Conservation (phyloP, 2,329 filamentous ascomycete species). For the Graphilbum ipis-grandicollis region DNA sequence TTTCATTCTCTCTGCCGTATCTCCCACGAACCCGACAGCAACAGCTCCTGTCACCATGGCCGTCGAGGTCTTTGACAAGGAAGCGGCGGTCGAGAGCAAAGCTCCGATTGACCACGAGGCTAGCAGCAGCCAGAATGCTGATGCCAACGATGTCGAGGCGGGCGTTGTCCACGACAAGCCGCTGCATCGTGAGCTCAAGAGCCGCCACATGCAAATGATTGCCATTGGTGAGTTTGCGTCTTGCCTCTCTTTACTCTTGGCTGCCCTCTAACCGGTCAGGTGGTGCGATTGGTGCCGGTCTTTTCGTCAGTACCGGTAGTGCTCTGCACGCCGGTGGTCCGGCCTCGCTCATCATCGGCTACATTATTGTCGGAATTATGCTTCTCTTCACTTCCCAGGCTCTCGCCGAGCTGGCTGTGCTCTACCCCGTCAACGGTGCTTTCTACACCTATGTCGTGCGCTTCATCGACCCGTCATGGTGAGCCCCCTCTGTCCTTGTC, state of each 20-base stretch:
- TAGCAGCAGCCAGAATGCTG: no score
- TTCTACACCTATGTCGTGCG: conserved; percentile 45
- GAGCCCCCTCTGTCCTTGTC: conserved; percentile 3
- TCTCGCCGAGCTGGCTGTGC: conserved; percentile 40
- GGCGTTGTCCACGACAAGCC: no score
- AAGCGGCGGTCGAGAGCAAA: no score
- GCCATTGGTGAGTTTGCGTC: conserved; percentile 19
- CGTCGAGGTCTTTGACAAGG: no score
- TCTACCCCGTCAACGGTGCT: conserved; percentile 43
- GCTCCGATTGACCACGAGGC: no score
- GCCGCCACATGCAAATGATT: conserved; percentile 29
- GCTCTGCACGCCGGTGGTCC: conserved; percentile 47
- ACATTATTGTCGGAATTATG: conserved; percentile 38
- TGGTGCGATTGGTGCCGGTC: conserved; percentile 33
- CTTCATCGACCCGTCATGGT: conserved; percentile 43
- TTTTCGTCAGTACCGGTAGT: conserved; percentile 51
- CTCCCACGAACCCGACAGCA: no score
- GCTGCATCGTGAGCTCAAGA: conserved; percentile 18
- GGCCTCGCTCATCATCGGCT: conserved; percentile 27
- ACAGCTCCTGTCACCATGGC: no score
- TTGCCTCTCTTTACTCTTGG: neutral
- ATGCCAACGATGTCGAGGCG: no score
- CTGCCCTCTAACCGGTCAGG: conserved; percentile 11
- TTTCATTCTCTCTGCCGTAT: no score
- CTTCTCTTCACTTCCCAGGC: conserved; percentile 41